These are phyloP conservation scores for Asclepias syriaca DNA, from an alignment of 257 asterid genomes.

Conservation along the genomic window DNA sequence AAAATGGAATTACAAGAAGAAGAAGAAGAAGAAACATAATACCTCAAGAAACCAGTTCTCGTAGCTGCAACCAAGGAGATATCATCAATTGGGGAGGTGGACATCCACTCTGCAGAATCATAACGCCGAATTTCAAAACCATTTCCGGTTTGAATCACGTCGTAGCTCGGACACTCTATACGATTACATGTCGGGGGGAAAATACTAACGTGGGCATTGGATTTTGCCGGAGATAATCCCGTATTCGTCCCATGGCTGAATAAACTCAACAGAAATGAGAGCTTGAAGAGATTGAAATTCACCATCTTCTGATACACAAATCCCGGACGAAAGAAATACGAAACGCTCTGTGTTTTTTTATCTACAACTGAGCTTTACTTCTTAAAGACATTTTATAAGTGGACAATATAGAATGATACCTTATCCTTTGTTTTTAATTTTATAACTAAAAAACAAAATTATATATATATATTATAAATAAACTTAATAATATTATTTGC, in stretches of 20 bases:
- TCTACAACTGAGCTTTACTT: neutral
- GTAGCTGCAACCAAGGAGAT: slow-evolving; percentile 57
- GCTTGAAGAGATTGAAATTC: slow-evolving; percentile 30
- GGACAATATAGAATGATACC: neutral
- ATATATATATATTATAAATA: no score
- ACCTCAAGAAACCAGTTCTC: slow-evolving; percentile 58
- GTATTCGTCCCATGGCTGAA: slow-evolving; percentile 27
- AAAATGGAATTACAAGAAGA: neutral
- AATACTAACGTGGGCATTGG: slow-evolving; percentile 16
- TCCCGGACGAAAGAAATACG: neutral
- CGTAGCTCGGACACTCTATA: slow-evolving; percentile 85
- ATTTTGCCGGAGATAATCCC: slow-evolving; percentile 13
- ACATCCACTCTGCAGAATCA: slow-evolving; percentile 64
- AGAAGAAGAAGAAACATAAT: slow-evolving; percentile 5
- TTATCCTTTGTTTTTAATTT: no score
- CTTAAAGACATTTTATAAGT: neutral
- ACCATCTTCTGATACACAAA: slow-evolving; percentile 25
- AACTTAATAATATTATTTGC: no score
- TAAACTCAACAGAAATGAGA: slow-evolving; percentile 40
- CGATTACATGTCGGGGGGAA: slow-evolving; percentile 72
- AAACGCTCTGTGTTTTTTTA: neutral
- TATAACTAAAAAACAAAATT: no score
- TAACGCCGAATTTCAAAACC: slow-evolving; percentile 86
- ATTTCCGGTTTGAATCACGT: slow-evolving; percentile 53
- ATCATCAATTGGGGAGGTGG: slow-evolving; percentile 75